These are phyloP conservation scores for Solanum chmielewskii DNA, from an alignment of 257 asterid species.

Conservation along the genomic window DNA sequence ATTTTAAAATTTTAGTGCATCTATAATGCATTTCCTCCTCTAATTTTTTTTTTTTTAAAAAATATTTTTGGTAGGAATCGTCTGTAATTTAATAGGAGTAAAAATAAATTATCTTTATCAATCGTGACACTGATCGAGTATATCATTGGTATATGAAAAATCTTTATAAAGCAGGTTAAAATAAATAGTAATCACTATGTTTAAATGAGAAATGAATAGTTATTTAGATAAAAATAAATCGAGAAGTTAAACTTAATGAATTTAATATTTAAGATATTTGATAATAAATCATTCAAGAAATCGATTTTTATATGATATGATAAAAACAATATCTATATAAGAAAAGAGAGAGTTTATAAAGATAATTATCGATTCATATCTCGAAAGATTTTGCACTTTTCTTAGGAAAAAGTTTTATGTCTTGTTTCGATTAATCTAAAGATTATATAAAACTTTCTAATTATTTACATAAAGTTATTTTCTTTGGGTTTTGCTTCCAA, in stretches of 20 bases:
- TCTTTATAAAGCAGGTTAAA: background rate
- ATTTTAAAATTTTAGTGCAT: background rate
- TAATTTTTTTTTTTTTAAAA: background rate
- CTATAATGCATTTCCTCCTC: background rate
- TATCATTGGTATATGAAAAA: accelerated
- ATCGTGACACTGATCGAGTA: background rate
- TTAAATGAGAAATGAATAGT: background rate
- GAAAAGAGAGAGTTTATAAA: background rate
- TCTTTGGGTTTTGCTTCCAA: background rate
- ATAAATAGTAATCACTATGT: background rate
- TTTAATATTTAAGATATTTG: background rate
- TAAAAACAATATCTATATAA: background rate
- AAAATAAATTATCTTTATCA: background rate
- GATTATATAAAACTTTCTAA: background rate
- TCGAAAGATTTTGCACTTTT: background rate
- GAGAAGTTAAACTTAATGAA: background rate
- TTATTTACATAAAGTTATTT: background rate
- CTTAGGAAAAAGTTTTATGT: background rate
- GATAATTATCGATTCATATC: background rate
- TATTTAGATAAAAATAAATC: background rate
- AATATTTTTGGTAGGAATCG: background rate
- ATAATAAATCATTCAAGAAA: background rate
- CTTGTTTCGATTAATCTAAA: background rate
- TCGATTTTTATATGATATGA: background rate
- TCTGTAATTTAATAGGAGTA: no score